Conservation (phyloP, 192 early-diverging fungal genomes). For the Endogone sp. region DNA sequence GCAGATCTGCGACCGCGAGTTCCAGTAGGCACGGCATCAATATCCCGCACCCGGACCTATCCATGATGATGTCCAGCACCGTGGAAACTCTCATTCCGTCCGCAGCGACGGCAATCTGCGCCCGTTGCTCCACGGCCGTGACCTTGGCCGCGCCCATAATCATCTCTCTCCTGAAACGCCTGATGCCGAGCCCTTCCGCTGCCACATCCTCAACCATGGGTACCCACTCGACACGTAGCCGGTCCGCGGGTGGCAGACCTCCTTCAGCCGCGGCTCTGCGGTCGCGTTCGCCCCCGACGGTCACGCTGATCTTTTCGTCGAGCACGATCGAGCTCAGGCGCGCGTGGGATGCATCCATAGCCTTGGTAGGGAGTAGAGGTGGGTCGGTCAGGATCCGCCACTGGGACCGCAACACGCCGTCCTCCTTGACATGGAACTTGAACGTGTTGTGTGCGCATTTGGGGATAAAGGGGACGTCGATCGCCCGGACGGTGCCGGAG, state of each 20-base stretch:
- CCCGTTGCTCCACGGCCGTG: not conserved
- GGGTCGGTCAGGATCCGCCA: not conserved
- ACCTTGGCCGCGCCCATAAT: not conserved
- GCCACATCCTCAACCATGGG: not conserved
- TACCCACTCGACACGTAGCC: not conserved
- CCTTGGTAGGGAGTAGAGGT: not conserved
- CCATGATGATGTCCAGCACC: not conserved
- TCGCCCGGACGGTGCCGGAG: not conserved
- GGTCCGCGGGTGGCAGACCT: not conserved
- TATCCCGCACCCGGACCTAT: not conserved
- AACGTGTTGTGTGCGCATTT: not conserved
- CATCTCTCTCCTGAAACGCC: too few species aligned
- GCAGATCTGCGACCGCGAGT: not conserved
- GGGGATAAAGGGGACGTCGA: not conserved
- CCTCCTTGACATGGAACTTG: not conserved
- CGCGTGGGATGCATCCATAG: not conserved
- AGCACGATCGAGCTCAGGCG: not conserved
- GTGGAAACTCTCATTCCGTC: not conserved
- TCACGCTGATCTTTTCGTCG: not conserved
- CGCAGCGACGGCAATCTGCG: not conserved
- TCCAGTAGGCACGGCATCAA: not conserved
- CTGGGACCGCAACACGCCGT: not conserved
- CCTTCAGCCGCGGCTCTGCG: not conserved
- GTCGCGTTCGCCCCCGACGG: not conserved
- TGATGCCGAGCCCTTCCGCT: not conserved